phyloP scores from a whole-genome alignment of 2,329 filamentous ascomycete species.

The Lasiodiplodia theobromae region DNA sequence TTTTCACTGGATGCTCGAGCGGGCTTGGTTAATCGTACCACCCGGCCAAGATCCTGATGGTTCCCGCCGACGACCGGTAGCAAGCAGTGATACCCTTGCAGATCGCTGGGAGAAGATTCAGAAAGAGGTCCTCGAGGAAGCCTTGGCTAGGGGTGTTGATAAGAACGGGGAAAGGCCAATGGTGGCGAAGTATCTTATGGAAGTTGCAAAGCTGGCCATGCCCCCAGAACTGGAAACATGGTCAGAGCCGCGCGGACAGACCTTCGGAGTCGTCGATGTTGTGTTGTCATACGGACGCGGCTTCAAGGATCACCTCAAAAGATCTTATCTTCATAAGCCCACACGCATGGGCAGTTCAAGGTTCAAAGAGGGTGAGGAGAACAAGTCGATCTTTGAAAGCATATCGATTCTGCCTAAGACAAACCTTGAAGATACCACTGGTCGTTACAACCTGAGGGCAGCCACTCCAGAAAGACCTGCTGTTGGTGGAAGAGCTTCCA shows the following conservation, averaged over 20 bases:
- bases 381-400: neutral
- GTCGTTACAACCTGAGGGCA: neutral
- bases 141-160: slow-evolving; percentile 43
- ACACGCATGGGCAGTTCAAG: neutral
- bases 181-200: slow-evolving; percentile 48
- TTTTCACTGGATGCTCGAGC: slow-evolving; percentile 49
- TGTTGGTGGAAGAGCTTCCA: neutral
- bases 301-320: slow-evolving; percentile 15
- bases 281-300: slow-evolving; percentile 33
- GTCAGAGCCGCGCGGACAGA: slow-evolving; percentile 40
- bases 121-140: slow-evolving; percentile 43
- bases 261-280: slow-evolving; percentile 50
- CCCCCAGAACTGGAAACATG: slow-evolving; percentile 43
- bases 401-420: neutral
- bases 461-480: neutral
- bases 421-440: no score
- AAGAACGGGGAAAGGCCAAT: slow-evolving; percentile 42
- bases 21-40: slow-evolving; percentile 53
- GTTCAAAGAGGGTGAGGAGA: neutral
- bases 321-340: slow-evolving; percentile 12
- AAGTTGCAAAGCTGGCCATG: slow-evolving; percentile 47
- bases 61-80: slow-evolving; percentile 30
- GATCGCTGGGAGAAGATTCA: slow-evolving; percentile 48
- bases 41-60: slow-evolving; percentile 37
- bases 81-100: slow-evolving; percentile 27